Conservation (phyloP, 352 stramenopile genomes). For the Pythium rhizo-oryzae region DNA sequence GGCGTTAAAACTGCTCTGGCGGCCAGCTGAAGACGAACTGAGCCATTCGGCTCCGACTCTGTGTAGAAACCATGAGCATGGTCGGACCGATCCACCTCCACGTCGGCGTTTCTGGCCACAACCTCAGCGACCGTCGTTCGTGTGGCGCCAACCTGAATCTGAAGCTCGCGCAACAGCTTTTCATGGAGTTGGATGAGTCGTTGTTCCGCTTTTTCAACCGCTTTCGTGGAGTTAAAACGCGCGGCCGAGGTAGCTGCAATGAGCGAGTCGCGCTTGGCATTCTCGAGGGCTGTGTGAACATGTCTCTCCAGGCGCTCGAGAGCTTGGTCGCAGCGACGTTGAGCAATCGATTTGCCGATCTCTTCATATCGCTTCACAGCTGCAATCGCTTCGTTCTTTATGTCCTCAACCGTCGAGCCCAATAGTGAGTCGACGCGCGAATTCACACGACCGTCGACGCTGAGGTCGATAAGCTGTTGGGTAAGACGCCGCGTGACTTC, state of each 20-base stretch:
- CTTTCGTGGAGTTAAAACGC: background rate
- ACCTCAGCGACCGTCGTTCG: background rate
- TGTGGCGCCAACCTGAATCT: constrained; percentile 6
- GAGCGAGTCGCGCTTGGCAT: background rate
- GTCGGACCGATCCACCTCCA: background rate
- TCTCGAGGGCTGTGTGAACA: background rate
- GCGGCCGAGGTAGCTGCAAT: background rate
- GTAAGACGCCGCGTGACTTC: no score
- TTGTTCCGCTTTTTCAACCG: background rate
- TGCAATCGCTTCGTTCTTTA: constrained; percentile 3
- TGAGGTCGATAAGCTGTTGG: no score
- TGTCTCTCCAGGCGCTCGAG: background rate
- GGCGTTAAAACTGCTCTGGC: no score
- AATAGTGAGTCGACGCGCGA: background rate
- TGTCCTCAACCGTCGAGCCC: background rate
- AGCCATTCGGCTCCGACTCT: no score
- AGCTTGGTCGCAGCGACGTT: constrained; percentile 5
- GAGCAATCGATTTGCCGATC: background rate
- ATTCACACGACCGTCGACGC: no score
- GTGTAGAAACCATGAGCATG: background rate
- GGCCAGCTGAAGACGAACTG: no score
- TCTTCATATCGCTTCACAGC: constrained; percentile 6
- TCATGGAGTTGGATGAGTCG: background rate
- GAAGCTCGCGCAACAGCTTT: constrained; percentile 3
- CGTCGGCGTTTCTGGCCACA: background rate